A percentile compares a stretch with the other conserved stretches of the same genome.
These are phyloP conservation scores for Zostera marina DNA, from an alignment of 116 monocot genomes.

Conservation along the genomic window DNA sequence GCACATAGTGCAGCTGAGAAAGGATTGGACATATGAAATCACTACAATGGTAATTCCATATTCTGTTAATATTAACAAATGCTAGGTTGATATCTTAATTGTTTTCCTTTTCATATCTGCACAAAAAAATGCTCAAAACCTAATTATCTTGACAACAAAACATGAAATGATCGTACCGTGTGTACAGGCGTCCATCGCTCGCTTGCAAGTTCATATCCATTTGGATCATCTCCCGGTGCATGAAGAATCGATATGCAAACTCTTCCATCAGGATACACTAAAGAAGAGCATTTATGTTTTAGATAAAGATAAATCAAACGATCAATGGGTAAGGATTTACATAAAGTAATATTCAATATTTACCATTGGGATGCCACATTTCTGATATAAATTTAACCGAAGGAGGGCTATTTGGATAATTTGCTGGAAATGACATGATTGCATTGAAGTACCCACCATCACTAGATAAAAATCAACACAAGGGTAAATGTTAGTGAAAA, in stretches of 20 bases:
- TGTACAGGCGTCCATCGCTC: conserved; percentile 77
- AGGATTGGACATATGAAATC: too few relatives aligned
- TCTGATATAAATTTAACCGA: conserved; percentile 60
- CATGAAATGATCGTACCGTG: conserved; percentile 18
- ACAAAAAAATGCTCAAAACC: background rate
- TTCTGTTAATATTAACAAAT: too few relatives aligned
- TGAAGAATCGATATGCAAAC: conserved; percentile 87
- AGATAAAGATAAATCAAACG: background rate
- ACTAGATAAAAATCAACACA: conserved; percentile 14
- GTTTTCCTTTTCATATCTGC: too few relatives aligned
- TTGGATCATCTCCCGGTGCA: conserved; percentile 66
- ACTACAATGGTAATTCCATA: too few relatives aligned
- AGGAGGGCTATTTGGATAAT: conserved; percentile 78
- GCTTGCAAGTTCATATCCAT: conserved; percentile 79
- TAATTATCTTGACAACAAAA: background rate
- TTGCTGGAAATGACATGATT: conserved; percentile 64
- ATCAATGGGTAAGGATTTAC: background rate
- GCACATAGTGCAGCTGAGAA: too few relatives aligned
- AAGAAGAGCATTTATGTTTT: background rate
- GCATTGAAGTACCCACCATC: conserved; percentile 84
- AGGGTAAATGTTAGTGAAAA: too few relatives aligned
- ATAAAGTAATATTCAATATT: background rate
- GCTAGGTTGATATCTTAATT: too few relatives aligned
- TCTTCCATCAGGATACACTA: conserved; percentile 67
- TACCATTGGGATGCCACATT: conserved; percentile 77